Base-by-base conservation (phyloP, 345 rosid species). In the Heritiera fomes region DNA sequence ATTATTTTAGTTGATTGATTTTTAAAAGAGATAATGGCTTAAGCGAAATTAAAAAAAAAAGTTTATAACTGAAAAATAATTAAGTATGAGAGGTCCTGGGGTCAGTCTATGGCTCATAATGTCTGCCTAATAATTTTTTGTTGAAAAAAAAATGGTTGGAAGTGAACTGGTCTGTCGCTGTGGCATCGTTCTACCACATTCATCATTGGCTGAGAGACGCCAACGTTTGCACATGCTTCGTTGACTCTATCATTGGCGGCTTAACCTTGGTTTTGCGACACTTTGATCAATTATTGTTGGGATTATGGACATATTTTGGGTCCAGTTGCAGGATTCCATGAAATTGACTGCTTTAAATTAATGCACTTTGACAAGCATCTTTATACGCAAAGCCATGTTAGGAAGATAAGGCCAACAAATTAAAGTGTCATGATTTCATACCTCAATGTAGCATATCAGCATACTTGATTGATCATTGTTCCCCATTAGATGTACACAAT, bases 101-200 rank as follows among this genome's bases (percentile, higher is more conserved):
- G 50, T 67, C 71, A 50, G 52, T 43, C 23, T 40, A 11, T 18
- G 28, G 71, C 8, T 67, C 30, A 67, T 40, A 12, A 30, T 32
- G 46, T 64, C 69, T 12, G 11, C 18, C 46, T 46, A 43, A 67
- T 67, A 3, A 67, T 41, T 13, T 8, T 67, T 67, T 3, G 45
- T 67, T 50, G 71, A 68, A 69, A 50, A 46, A 15, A 69, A 69
- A n/a, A 59, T 61, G 70, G 71, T 60, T 73, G 75, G 74, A 75
- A 73, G 47, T 67, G 85, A 79, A 60, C 77, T 79, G 82, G 69
- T 75, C 0, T 75, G 85, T 82, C 77, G 3, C 20, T 55, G 7
- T 55, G 23, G 17, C 60, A 55, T 69, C 82, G 62, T 46, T 78
- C 75, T 61, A 75, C 85, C 81, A 56, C 23, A 55, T 75, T 41